Evolutionary conservation across 345 rosid species (phyloP).

Genomic region (Reutealis trisperma): DNA sequence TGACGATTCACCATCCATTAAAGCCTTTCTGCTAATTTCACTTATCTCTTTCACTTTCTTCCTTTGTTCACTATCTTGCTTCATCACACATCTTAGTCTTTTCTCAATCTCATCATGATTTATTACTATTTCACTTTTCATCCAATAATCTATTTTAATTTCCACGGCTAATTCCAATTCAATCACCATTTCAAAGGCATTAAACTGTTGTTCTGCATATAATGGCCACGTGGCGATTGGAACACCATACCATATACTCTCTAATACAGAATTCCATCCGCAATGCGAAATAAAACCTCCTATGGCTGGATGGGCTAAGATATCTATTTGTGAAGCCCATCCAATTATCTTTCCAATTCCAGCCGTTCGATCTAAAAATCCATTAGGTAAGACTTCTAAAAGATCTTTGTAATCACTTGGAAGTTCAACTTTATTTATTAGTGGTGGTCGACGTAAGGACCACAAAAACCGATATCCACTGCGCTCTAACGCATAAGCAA

Average conservation of each 20-base stretch:
- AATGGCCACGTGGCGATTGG: constrained; percentile 6
- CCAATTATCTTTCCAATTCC: too few relatives aligned
- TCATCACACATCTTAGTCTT: neutral
- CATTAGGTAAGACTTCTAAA: neutral
- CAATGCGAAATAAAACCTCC: constrained; percentile 18
- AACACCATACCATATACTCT: constrained; percentile 9
- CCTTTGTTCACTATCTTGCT: neutral
- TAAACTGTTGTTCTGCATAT: constrained; percentile 14
- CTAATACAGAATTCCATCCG: constrained; percentile 16
- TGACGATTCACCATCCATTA: neutral
- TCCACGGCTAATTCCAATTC: neutral
- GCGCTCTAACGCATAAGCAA: neutral
- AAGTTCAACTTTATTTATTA: neutral
- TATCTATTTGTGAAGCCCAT: neutral
- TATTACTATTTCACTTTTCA: neutral
- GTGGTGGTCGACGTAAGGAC: neutral
- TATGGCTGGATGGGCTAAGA: neutral
- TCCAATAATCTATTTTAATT: neutral
- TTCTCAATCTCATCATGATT: neutral
- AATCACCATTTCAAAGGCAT: constrained; percentile 3
- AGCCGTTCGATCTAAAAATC: too few relatives aligned
- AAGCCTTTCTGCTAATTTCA: neutral
- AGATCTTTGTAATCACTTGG: neutral
- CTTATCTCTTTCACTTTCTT: neutral
- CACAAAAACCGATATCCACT: neutral